phyloP scores from a whole-genome alignment of 176 grass and related monocot genomes.

The Tuctoria greenei region DNA sequence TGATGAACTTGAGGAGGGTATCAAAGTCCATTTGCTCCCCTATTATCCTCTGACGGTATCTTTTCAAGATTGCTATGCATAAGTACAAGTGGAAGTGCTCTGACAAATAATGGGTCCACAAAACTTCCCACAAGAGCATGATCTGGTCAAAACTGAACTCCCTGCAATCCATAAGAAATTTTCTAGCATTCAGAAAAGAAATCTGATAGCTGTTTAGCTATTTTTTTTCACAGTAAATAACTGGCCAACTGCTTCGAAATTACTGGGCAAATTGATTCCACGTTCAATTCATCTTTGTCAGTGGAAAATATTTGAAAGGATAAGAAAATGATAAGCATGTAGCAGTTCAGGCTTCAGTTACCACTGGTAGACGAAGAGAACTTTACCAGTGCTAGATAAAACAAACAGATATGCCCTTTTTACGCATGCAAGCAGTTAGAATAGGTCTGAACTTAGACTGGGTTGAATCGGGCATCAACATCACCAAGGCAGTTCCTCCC shows the following conservation, averaged over 20 bases:
- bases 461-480: not conserved
- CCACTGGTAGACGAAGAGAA: not conserved
- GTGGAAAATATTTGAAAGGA: not conserved
- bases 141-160: conserved; percentile 79
- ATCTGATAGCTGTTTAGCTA: not conserved
- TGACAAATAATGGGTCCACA: conserved; percentile 86
- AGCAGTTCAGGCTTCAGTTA: not conserved
- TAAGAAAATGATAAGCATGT: conserved; percentile 13
- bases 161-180: conserved; percentile 40
- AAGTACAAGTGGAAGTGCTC: conserved; percentile 98
- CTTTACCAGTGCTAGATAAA: not conserved
- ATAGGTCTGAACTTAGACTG: not conserved
- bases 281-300: not conserved
- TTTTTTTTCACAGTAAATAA: not conserved
- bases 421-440: not conserved
- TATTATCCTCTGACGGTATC: conserved; percentile 65
- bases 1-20: conserved; percentile 98
- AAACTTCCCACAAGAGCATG: conserved; percentile 89
- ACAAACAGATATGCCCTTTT: not conserved
- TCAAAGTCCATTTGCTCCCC: conserved; percentile 95
- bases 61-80: conserved; percentile 86
- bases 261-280: not conserved
- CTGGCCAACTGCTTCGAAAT: not conserved
- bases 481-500: not conserved
- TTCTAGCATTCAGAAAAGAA: not conserved